Percentiles rank a stretch among this genome's conserved stretches.
phyloP scores from a whole-genome alignment of 768 basidiomycete genomes.

The Boletus sensibilis region DNA sequence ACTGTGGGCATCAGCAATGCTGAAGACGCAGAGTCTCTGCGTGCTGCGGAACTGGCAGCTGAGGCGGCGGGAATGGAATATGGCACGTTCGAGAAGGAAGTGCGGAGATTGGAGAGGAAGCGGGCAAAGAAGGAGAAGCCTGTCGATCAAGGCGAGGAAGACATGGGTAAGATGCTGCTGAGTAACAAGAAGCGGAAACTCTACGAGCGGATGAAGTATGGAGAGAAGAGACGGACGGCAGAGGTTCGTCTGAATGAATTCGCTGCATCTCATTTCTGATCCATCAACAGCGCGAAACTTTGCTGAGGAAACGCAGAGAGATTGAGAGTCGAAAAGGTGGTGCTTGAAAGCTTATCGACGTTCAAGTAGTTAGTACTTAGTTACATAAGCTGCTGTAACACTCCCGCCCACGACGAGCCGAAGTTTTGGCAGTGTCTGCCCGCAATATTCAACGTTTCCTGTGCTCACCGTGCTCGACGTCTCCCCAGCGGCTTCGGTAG shows the following conservation, averaged over 20 bases:
- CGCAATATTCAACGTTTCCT: neutral
- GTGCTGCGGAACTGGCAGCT: constrained; percentile 88
- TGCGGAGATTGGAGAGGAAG: constrained; percentile 57
- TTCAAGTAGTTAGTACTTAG: no score
- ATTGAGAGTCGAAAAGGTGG: constrained; percentile 44
- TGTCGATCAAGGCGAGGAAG: constrained; percentile 53
- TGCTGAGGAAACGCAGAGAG: constrained; percentile 58
- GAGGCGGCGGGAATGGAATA: constrained; percentile 85
- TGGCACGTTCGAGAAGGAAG: constrained; percentile 72
- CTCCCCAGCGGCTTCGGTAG: neutral
- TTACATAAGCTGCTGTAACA: constrained; percentile 15
- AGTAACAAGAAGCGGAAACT: constrained; percentile 92
- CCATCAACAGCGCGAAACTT: constrained; percentile 49
- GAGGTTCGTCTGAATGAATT: constrained; percentile 58
- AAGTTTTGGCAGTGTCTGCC: neutral
- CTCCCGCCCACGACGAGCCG: constrained; percentile 6
- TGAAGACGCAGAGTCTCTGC: constrained; percentile 65
- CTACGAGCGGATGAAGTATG: constrained; percentile 91
- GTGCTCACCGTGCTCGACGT: constrained; percentile 6
- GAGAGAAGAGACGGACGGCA: constrained; percentile 67
- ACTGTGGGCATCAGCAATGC: constrained; percentile 33
- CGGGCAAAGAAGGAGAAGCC: constrained; percentile 31
- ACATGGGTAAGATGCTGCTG: constrained; percentile 98
- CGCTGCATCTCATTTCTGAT: constrained; percentile 8
- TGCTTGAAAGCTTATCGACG: no score